phyloP scores from a whole-genome alignment of 2,329 filamentous ascomycete genomes.

The Fusarium oligoseptatum region DNA sequence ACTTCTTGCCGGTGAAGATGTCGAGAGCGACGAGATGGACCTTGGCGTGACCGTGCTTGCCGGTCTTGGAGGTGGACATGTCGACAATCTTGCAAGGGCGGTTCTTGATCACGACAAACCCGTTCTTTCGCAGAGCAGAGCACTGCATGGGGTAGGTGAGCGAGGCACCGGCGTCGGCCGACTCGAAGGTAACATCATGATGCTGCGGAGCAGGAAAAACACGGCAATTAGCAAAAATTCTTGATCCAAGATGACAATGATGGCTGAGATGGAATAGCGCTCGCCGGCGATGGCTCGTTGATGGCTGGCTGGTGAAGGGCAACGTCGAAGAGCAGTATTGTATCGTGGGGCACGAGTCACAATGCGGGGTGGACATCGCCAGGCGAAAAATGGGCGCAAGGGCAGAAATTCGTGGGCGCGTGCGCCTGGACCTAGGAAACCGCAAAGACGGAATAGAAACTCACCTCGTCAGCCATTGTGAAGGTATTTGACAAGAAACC shows the following conservation, averaged over 20 bases:
- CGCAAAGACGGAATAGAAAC: constrained; percentile 46
- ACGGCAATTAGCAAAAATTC: constrained; percentile 41
- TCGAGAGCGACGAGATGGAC: constrained; percentile 98
- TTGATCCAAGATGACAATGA: background rate
- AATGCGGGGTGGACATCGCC: constrained; percentile 63
- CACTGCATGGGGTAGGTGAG: constrained; percentile 98
- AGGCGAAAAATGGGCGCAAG: constrained; percentile 49
- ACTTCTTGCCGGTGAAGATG: constrained; percentile 99
- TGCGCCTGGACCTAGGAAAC: constrained; percentile 27
- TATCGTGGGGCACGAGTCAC: constrained; percentile 54
- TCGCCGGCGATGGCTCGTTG: constrained; percentile 11
- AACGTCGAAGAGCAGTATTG: constrained; percentile 33
- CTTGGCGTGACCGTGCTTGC: constrained; percentile 99
- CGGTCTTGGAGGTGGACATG: constrained; percentile 99
- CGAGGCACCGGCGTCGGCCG: constrained; percentile 96
- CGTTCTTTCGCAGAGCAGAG: constrained; percentile 99
- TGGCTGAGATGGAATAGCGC: background rate
- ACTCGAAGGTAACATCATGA: constrained; percentile 85
- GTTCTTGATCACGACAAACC: constrained; percentile 97
- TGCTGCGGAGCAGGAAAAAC: constrained; percentile 49
- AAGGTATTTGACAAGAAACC: constrained; percentile 58
- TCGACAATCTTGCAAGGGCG: constrained; percentile 99
- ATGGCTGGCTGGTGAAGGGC: constrained; percentile 30
- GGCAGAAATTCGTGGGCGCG: constrained; percentile 41
- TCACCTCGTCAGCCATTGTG: constrained; percentile 73